Conservation (phyloP, 1,139 yeast genomes). For the Hansenula sp. region DNA sequence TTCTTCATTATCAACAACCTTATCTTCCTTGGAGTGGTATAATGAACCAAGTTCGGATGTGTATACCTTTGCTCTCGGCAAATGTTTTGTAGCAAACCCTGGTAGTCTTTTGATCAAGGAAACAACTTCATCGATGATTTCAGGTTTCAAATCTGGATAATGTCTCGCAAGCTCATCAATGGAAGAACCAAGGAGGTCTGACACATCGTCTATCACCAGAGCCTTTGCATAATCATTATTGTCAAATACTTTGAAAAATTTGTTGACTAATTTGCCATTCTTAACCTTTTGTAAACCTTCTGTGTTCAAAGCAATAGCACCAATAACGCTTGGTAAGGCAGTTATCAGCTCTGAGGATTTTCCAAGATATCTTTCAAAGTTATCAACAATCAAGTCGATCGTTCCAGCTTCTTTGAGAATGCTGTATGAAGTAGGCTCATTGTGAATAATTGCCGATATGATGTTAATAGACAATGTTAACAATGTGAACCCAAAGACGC, state of each 20-base stretch:
- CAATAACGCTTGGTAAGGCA: constrained; percentile 72
- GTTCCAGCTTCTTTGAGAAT: constrained; percentile 78
- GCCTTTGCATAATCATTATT: constrained; percentile 46
- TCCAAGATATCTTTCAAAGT: constrained; percentile 47
- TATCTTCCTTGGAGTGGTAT: constrained; percentile 38
- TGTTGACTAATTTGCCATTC: constrained; percentile 41
- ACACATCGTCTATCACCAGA: constrained; percentile 44
- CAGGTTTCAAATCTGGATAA: constrained; percentile 66
- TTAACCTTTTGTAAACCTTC: constrained; percentile 64
- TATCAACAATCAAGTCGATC: constrained; percentile 58
- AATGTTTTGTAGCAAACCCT: constrained; percentile 28
- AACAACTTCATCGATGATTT: constrained; percentile 49
- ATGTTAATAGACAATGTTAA: constrained; percentile 63
- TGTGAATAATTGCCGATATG: constrained; percentile 72
- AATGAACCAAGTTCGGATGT: constrained; percentile 40
- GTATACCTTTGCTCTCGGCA: constrained; percentile 40
- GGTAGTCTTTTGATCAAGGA: constrained; percentile 47
- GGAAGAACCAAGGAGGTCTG: constrained; percentile 57
- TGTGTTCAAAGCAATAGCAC: constrained; percentile 77
- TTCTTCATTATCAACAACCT: constrained; percentile 35
- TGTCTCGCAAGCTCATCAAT: constrained; percentile 85
- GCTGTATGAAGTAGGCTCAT: constrained; percentile 87
- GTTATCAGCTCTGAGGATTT: constrained; percentile 58
- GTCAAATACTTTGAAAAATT: constrained; percentile 50
- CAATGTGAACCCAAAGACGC: constrained; percentile 67